Evolutionary conservation across 176 grass and related monocot species (phyloP), one percentile per base, ranked within the genome.

Genomic region (Carex kokanica): DNA sequence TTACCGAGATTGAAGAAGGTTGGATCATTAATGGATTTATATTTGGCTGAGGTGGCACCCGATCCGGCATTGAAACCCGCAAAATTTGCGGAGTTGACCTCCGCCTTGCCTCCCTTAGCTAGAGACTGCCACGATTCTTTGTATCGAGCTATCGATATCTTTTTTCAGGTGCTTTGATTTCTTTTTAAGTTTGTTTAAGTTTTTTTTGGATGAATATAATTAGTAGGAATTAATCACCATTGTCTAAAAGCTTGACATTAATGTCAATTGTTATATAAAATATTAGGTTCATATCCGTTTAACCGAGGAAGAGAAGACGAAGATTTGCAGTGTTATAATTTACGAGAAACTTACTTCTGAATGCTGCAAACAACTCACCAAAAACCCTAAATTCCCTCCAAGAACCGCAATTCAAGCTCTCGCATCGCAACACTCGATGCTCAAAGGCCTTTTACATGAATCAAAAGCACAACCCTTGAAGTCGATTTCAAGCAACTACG

Each of bases 281-380:
- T 15, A 51, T 16, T 82, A 99, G 97, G 89, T 96, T 64, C 97
- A 96, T 67, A 60, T 64, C 9, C 59, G 85, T 5, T 81, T 96
- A 84, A 84, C 88, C 8, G 93, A 96, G 18, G 91, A 94, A 60
- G 93, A 99, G 71, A 99, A 99, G 88, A 93, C 90, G 80, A 93
- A 90, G 86, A 93, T 99, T 78, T 99, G 91, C 85, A 82, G 63
- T 32, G 88, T 80, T 4, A 90, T 99, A 68, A 89, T 82, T 87
- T 99, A 99, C 61, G 97, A 99, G 88, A 94, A 99, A 79, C 97
- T 99, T 47, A 93, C 93, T 34, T 91, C 91, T 6, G 89, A 99
- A 14, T 92, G 91, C 83, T 96, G 91, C 89, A 94, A 96, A 85
- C 89, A 96, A 83, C 89, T 99, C 1, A 90, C 97, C 3, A 77